These are phyloP conservation scores for Euptelea pleiosperma DNA, from an alignment of 164 flowering plant species.

Conservation along the genomic window DNA sequence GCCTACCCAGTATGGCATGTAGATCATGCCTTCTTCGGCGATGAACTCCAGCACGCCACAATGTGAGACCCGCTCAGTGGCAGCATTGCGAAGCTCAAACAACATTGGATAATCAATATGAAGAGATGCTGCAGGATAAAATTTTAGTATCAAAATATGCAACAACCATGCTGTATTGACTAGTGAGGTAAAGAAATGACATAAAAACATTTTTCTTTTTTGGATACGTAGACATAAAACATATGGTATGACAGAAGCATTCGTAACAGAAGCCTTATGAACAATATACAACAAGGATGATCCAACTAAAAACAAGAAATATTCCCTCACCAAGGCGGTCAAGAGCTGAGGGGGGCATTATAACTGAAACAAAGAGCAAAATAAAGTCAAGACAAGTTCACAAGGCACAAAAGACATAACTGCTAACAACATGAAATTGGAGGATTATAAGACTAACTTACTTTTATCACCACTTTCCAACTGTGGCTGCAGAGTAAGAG, in stretches of 20 bases:
- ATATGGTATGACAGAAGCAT: background rate
- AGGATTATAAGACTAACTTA: slow-evolving; percentile 28
- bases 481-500: slow-evolving; percentile 57
- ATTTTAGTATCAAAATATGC: background rate
- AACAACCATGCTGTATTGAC: no score
- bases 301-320: slow-evolving; percentile 32
- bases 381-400: slow-evolving; percentile 8
- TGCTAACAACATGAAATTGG: background rate
- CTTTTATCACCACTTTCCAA: slow-evolving; percentile 79
- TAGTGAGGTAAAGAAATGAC: no score
- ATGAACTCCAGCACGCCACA: slow-evolving; percentile 97
- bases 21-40: slow-evolving; percentile 97
- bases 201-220: no score
- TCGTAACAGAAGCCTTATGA: background rate
- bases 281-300: background rate
- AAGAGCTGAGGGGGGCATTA: slow-evolving; percentile 86
- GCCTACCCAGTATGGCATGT: slow-evolving; percentile 86
- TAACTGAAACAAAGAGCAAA: slow-evolving; percentile 31
- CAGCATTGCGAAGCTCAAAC: slow-evolving; percentile 80
- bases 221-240: no score
- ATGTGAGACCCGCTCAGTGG: slow-evolving; percentile 76
- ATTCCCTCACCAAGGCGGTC: slow-evolving; percentile 58
- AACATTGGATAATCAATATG: slow-evolving; percentile 96
- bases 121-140: slow-evolving; percentile 46
- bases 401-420: background rate